Percentiles rank a stretch among this genome's conserved stretches.
These are phyloP conservation scores for Marasmius sp. DNA, from an alignment of 1,284 basidiomycete species.

Conservation along the genomic window DNA sequence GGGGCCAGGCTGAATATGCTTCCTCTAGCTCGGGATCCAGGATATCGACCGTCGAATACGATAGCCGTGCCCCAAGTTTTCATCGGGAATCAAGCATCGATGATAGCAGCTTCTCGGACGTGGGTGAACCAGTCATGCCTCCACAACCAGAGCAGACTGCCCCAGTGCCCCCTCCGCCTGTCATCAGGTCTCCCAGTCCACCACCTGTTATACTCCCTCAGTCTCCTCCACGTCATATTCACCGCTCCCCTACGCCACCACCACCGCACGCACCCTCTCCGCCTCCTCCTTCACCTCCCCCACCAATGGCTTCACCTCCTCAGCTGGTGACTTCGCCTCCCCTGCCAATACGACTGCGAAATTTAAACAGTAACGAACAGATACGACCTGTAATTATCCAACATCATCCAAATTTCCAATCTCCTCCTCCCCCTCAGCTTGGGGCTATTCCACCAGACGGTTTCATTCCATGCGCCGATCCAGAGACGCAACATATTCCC, in stretches of 20 bases:
- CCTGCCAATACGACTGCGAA: not conserved
- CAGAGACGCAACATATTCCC: not conserved
- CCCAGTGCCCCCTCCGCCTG: not conserved
- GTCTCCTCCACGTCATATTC: too few species aligned
- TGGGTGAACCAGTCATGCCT: not conserved
- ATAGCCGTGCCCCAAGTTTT: not conserved
- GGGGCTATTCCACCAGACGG: conserved; percentile 10
- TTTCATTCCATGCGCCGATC: conserved; percentile 7
- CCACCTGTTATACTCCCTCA: not conserved
- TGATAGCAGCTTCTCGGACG: not conserved
- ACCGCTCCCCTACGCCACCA: too few species aligned
- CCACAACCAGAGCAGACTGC: not conserved
- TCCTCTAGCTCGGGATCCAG: not conserved
- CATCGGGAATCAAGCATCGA: not conserved
- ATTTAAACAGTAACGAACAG: not conserved
- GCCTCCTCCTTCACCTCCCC: not conserved
- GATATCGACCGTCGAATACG: not conserved
- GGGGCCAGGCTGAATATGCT: conserved; percentile 5
- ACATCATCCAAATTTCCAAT: conserved; percentile 4
- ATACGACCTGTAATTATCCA: conserved; percentile 10
- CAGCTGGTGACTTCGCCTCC: not conserved
- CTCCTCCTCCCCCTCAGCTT: conserved; percentile 5
- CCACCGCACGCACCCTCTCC: too few species aligned
- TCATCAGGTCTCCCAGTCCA: conserved; percentile 2
- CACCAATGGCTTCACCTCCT: not conserved